Conservation (phyloP, 805 yeast species). For the Barnettozyma populi region DNA sequence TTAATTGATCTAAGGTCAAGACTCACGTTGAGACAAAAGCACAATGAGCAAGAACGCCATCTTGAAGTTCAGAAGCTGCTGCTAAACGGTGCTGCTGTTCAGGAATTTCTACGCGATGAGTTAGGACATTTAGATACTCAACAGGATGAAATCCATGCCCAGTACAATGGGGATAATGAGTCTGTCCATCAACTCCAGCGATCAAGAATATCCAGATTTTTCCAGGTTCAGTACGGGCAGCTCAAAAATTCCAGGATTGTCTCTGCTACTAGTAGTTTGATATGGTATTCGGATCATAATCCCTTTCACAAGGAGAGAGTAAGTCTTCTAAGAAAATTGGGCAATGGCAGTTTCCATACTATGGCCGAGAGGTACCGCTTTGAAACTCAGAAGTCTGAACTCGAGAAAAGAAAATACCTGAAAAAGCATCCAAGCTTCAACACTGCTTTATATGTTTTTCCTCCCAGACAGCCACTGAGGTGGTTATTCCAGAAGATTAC, state of each 20-base stretch:
- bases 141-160: too few species aligned
- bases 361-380: slow-evolving; percentile 30
- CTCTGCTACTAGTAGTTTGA: neutral
- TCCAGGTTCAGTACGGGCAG: slow-evolving; percentile 7
- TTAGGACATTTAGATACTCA: slow-evolving; percentile 13
- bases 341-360: slow-evolving; percentile 25
- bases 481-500: slow-evolving; percentile 70
- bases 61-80: slow-evolving; percentile 43
- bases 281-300: too few species aligned
- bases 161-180: slow-evolving; percentile 5
- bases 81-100: slow-evolving; percentile 58
- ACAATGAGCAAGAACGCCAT: slow-evolving; percentile 35
- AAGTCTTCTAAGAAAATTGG: slow-evolving; percentile 22
- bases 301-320: neutral
- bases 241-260: slow-evolving; percentile 21
- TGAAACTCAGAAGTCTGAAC: slow-evolving; percentile 33
- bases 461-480: slow-evolving; percentile 62
- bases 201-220: slow-evolving; percentile 4
- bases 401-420: slow-evolving; percentile 38
- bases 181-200: slow-evolving; percentile 7
- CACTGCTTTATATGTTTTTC: slow-evolving; percentile 57
- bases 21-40: slow-evolving; percentile 20
- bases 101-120: slow-evolving; percentile 31
- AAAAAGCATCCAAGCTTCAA: slow-evolving; percentile 63
- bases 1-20: slow-evolving; percentile 25